Conservation (phyloP, 2,329 filamentous ascomycete genomes). For the Neurospora crassa region DNA sequence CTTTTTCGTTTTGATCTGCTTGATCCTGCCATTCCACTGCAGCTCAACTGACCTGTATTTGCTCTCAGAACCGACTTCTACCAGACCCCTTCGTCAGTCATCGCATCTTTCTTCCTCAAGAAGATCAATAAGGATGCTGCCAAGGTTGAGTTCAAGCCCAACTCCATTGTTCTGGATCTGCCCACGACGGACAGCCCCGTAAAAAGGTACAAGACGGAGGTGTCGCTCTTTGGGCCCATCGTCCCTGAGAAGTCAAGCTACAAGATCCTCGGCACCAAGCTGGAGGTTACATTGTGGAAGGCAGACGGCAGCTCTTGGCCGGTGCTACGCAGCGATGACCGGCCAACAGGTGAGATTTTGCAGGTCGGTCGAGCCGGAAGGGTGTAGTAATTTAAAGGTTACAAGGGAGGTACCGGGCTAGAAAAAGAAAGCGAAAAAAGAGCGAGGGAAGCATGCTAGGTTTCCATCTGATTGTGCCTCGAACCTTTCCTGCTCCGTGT, state of each 20-base stretch:
- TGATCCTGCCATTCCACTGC: constrained; percentile 6
- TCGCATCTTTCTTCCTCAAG: constrained; percentile 89
- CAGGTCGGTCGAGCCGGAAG: constrained; percentile 74
- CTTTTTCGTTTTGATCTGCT: not conserved
- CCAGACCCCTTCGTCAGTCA: constrained; percentile 76
- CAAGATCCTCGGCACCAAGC: constrained; percentile 80
- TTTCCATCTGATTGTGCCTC: not conserved
- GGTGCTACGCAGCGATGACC: constrained; percentile 70
- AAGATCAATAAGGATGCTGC: constrained; percentile 83
- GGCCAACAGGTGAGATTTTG: constrained; percentile 63
- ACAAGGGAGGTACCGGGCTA: not conserved
- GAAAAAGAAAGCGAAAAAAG: not conserved
- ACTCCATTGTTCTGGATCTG: constrained; percentile 65
- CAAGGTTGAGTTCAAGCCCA: constrained; percentile 57
- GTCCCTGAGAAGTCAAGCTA: constrained; percentile 65
- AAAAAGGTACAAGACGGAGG: constrained; percentile 67
- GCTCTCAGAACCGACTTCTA: constrained; percentile 73
- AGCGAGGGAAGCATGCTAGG: not conserved
- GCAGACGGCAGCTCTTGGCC: constrained; percentile 76
- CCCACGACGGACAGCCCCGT: constrained; percentile 64
- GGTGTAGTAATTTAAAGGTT: constrained; percentile 13
- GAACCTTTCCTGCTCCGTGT: not conserved
- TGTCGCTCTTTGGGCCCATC: constrained; percentile 70
- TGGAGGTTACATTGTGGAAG: constrained; percentile 67
- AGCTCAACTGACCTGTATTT: constrained; percentile 6